phyloP scores from a whole-genome alignment of 148 eudicot species.

The Cornus controversa region DNA sequence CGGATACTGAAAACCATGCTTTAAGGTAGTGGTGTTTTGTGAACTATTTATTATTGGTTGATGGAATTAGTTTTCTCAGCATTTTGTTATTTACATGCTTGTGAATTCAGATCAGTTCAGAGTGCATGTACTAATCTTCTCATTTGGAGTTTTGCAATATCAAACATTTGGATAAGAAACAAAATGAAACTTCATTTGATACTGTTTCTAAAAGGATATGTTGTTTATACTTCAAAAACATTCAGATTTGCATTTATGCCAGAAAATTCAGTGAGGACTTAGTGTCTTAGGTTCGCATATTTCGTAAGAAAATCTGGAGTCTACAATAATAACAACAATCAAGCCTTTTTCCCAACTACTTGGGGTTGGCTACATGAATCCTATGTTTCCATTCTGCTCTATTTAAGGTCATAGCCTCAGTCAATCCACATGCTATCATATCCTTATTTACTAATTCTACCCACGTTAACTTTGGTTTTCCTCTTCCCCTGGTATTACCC shows the following conservation, averaged over 20 bases:
- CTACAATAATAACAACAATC: too few species aligned
- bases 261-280: background rate
- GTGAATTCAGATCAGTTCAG: background rate
- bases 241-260: background rate
- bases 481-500: too few species aligned
- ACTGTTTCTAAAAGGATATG: background rate
- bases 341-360: too few species aligned
- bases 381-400: too few species aligned
- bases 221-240: background rate
- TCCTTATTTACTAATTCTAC: too few species aligned
- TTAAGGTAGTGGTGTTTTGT: slow-evolving; percentile 49
- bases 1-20: slow-evolving; percentile 99
- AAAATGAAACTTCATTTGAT: background rate
- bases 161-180: background rate
- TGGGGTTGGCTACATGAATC: too few species aligned
- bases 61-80: background rate
- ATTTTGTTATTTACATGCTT: background rate
- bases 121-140: background rate
- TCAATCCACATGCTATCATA: too few species aligned
- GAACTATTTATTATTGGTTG: background rate
- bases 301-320: too few species aligned
- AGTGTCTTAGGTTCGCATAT: too few species aligned
- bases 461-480: too few species aligned
- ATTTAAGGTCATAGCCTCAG: too few species aligned
- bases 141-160: background rate